Evolutionary conservation across 1,139 yeast genomes (phyloP).

Genomic region (Taphrina wiesneri): DNA sequence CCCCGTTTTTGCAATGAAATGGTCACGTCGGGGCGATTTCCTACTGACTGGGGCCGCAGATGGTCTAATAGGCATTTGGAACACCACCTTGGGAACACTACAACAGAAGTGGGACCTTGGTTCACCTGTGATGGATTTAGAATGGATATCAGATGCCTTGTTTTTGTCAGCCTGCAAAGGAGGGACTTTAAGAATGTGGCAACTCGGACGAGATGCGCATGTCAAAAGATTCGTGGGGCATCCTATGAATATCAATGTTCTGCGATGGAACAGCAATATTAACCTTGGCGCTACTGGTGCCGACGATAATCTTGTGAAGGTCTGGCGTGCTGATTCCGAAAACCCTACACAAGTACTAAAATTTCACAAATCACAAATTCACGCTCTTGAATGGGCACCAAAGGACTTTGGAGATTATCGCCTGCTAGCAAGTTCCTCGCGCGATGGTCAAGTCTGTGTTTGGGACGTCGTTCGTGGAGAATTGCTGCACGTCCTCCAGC

Average conservation of each 20-base stretch:
- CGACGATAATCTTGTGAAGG: conserved; percentile 49
- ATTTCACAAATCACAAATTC: conserved; percentile 13
- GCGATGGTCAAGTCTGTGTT: conserved; percentile 30
- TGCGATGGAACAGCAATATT: conserved; percentile 56
- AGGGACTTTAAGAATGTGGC: conserved; percentile 61
- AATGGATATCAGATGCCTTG: conserved; percentile 72
- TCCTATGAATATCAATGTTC: conserved; percentile 58
- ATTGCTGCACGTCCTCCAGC: conserved; percentile 29
- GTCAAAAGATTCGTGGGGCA: conserved; percentile 72
- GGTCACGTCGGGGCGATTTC: conserved; percentile 53
- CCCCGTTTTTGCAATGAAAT: conserved; percentile 54
- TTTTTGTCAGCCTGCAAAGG: conserved; percentile 68
- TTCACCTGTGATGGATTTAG: conserved; percentile 54
- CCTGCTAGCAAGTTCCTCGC: conserved; percentile 27
- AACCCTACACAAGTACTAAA: conserved; percentile 24
- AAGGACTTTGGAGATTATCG: conserved; percentile 18
- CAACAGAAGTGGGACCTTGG: conserved; percentile 50
- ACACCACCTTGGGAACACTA: conserved; percentile 53
- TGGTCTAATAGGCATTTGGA: conserved; percentile 57
- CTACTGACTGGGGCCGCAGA: conserved; percentile 51
- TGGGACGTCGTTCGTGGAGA: conserved; percentile 35
- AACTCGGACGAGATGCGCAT: conserved; percentile 55
- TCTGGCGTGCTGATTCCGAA: conserved; percentile 33
- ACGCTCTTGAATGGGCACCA: conserved; percentile 29
- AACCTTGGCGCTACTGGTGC: conserved; percentile 30